Percentiles rank a stretch among this genome's conserved stretches.
Conservation (phyloP, 1,139 yeast genomes). For the Nakaseomyces glabratus region DNA sequence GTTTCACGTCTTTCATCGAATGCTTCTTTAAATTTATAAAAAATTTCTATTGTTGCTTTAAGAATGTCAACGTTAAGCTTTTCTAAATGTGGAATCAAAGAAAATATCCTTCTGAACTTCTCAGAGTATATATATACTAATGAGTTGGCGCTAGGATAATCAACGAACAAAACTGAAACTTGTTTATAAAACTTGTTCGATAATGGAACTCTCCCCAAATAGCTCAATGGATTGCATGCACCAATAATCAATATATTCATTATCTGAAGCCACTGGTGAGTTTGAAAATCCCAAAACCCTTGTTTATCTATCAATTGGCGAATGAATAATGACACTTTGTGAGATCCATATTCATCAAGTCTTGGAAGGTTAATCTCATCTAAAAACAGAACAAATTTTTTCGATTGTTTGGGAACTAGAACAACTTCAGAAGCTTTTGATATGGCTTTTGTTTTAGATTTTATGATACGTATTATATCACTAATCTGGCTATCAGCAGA, state of each 20-base stretch:
- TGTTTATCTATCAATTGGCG: constrained; percentile 64
- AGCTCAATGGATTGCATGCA: constrained; percentile 87
- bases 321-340: constrained; percentile 61
- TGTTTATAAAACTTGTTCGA: constrained; percentile 64
- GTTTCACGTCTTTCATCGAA: constrained; percentile 35
- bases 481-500: constrained; percentile 72
- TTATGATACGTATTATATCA: constrained; percentile 54
- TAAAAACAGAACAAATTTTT: constrained; percentile 78
- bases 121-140: constrained; percentile 58
- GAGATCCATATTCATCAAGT: constrained; percentile 67
- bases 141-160: constrained; percentile 65
- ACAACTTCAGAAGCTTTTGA: constrained; percentile 43
- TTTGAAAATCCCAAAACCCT: constrained; percentile 68
- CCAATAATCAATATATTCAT: constrained; percentile 74
- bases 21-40: constrained; percentile 36
- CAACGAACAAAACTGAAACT: constrained; percentile 60
- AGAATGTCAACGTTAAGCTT: constrained; percentile 49
- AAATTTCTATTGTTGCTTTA: constrained; percentile 57
- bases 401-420: constrained; percentile 57
- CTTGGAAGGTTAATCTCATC: constrained; percentile 87
- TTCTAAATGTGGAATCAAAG: constrained; percentile 52
- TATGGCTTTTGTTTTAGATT: constrained; percentile 61
- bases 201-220: constrained; percentile 60
- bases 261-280: constrained; percentile 59
- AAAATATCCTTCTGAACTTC: constrained; percentile 50